phyloP scores from a whole-genome alignment of 192 early-diverging fungal species.

The Coemansia sp. region DNA sequence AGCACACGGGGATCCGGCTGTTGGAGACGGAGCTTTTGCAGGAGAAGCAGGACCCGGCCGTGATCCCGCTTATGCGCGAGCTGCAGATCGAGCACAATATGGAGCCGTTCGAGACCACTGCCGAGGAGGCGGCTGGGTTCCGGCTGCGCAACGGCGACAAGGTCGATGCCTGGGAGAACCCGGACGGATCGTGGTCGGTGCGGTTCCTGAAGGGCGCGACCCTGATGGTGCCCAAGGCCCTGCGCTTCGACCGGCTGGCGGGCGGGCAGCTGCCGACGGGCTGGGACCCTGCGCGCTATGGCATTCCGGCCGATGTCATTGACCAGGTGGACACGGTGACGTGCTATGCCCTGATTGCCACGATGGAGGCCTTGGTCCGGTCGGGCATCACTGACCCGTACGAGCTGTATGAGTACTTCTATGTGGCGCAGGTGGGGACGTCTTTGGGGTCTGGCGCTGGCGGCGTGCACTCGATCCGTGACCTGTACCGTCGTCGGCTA shows the following conservation, averaged over 20 bases:
- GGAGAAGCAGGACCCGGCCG: constrained; percentile 79
- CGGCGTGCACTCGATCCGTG: constrained; percentile 72
- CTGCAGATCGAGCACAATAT: constrained; percentile 82
- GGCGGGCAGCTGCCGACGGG: constrained; percentile 94
- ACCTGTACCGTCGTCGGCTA: constrained; percentile 72
- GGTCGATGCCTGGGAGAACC: constrained; percentile 53
- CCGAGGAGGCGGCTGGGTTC: constrained; percentile 84
- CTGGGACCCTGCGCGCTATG: constrained; percentile 88
- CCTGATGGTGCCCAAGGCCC: constrained; percentile 87
- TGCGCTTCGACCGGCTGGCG: constrained; percentile 85
- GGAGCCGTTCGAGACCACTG: constrained; percentile 76
- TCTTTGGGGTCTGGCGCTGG: constrained; percentile 85
- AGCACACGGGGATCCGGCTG: constrained; percentile 72
- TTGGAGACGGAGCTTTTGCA: constrained; percentile 44
- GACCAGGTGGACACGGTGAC: constrained; percentile 90
- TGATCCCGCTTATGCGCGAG: constrained; percentile 84
- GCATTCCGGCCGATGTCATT: constrained; percentile 85
- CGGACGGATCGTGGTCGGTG: constrained; percentile 65
- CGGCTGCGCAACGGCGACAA: constrained; percentile 74
- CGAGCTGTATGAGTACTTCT: constrained; percentile 95
- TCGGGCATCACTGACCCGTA: constrained; percentile 94
- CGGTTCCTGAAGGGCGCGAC: constrained; percentile 79
- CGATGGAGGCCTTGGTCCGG: constrained; percentile 85
- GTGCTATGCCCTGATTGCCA: constrained; percentile 80
- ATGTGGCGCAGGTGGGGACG: constrained; percentile 90